Base-by-base conservation (phyloP, 192 early-diverging fungal species). In the Coemansia javaensis region DNA sequence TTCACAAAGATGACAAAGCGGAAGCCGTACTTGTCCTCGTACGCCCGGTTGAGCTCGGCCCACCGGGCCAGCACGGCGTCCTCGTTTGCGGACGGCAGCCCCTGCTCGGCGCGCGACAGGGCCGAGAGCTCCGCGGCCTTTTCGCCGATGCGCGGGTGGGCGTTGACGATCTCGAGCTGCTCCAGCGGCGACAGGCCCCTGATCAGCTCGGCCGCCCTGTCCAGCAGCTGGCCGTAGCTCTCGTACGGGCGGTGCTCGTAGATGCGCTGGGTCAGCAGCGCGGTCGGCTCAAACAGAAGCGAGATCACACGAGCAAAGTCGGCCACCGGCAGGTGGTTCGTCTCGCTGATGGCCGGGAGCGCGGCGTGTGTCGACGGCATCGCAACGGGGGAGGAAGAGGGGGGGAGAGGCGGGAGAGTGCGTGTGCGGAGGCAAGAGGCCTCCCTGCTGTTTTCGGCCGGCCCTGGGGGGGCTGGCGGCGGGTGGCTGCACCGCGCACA, bases 81-180 rank as follows among this genome's bases (percentile, higher is more conserved):
- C 32, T 82, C 75, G 34, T 81, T 75, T 46, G 63, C 70, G 35
- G 79, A 44, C 7, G 56, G 49, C 14, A 64, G 51, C 13, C 78
- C 68, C 63, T 90, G 88, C 50, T 90, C 88, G 36, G 79, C 79
- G 34, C 81, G 58, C 12, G 85, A 88, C 47, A 86, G 54, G 11
- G 81, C 81, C 6, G 88, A 90, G 25, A 90, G 76, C 25, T 82
- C 82, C 15, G 55, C 66, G 22, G 82, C 81, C 44, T 65, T 78
- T 32, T 83, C 86, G 47, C 92, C 92, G 51, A 95, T 90, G 17
- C 89, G 80, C 18, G 92, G 89, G 56, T 95, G 92, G 2, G 90
- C 90, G 61, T 92, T 92, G 53, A 95, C 82, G 10, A 95, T 79
- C 15, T 81, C 81, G 22, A 90, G 61, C 53, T 87, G 80, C 61